Evolutionary conservation across 208 protist genomes (phyloP), one percentile per base, ranked within the genome.

Genomic region (Crithidia fasciculata): DNA sequence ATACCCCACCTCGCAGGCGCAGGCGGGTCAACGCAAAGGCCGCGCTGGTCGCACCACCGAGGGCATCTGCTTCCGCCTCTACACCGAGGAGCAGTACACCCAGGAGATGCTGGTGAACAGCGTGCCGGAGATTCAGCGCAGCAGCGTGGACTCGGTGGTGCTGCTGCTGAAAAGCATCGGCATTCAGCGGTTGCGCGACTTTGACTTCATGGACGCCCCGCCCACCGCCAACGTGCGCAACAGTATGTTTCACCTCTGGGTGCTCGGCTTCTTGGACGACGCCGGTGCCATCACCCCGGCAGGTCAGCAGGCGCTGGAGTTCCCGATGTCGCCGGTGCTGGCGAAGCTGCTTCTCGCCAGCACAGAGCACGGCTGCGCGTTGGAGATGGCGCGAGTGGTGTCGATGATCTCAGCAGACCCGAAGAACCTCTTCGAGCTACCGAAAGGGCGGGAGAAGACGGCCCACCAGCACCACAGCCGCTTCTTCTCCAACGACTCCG

Each of bases 201-300:
- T 99, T 80, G 94, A 99, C 76, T 99, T 99, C 74, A 99, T 99
- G 98, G 98, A 99, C 76, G 94, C 96, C n/a, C 98, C 99, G 12
- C 98, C 98, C 60, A 64, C 92, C 50, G 96, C 98, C 13, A 98
- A 98, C 65, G 91, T 99, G 50, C 77, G 93, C 28, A 95, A 93
- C 66, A 98, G 96, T 60, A 96, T 99, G 93, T 98, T 97, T 78
- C 96, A 95, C 43, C 92, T 99, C n/a, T 99, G 98, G 98, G 74
- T 99, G 37, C 81, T 99, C 8, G 98, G 98, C 28, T 98, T 99
- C 37, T 86, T 99, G 2, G 96, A 99, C 80, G 91, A 99, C 74
- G 71, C 81, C 2, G 99, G 99, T 18, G 59, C 64, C 43, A 93
- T 99, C 18, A 99, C 99, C 3, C 37, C 70, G 10, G 73, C 98